phyloP scores from a whole-genome alignment of 164 flowering plant species.

The Warburgia ugandensis region DNA sequence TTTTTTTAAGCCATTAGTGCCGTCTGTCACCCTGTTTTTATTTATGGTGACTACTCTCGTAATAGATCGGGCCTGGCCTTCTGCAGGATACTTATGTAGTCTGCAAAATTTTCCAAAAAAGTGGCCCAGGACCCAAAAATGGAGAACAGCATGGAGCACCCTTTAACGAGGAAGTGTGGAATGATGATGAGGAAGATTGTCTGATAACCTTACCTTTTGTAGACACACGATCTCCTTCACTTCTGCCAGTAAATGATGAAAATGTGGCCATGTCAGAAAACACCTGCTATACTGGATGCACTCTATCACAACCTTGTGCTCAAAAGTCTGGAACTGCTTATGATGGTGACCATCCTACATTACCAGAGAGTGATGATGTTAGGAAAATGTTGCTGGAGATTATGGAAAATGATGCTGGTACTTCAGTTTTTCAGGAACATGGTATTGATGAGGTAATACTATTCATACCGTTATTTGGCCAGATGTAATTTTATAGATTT shows the following conservation, averaged over 20 bases:
- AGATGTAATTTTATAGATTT: too few relatives aligned
- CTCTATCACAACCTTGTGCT: slow-evolving; percentile 11
- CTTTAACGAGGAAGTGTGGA: slow-evolving; percentile 61
- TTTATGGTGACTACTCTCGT: too few relatives aligned
- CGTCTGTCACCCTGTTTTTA: too few relatives aligned
- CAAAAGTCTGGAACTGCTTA: slow-evolving; percentile 4
- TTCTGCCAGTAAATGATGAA: background rate
- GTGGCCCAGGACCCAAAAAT: slow-evolving; percentile 50
- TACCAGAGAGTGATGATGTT: slow-evolving; percentile 4
- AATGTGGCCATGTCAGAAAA: too few relatives aligned
- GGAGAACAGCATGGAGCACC: slow-evolving; percentile 55
- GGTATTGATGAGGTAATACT: slow-evolving; percentile 14
- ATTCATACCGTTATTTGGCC: background rate
- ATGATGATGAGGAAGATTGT: slow-evolving; percentile 33
- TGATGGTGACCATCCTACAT: slow-evolving; percentile 2
- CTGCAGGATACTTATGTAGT: slow-evolving; percentile 49
- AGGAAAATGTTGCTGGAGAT: slow-evolving; percentile 4
- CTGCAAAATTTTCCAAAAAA: slow-evolving; percentile 57
- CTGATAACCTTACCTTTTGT: slow-evolving; percentile 5
- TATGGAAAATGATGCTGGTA: slow-evolving; percentile 2
- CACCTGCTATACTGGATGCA: too few relatives aligned
- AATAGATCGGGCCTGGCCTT: too few relatives aligned
- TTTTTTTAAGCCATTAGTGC: too few relatives aligned
- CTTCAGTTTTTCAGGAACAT: background rate
- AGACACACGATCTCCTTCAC: slow-evolving; percentile 2